Conservation (phyloP, 2,329 filamentous ascomycete species). For the Teratosphaeria zuluensis region DNA sequence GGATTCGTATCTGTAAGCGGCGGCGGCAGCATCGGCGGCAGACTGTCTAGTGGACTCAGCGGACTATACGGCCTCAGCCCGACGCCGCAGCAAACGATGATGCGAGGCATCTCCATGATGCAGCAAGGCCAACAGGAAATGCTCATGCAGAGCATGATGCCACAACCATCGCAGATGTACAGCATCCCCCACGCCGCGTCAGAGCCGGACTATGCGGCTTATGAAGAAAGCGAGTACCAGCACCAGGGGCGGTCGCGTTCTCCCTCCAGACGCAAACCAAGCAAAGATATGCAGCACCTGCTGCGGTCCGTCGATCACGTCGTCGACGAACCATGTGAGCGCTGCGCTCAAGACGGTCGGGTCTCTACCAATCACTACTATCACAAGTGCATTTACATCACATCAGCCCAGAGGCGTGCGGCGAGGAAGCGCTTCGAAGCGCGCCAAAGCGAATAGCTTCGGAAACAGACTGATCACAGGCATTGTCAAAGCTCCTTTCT, state of each 20-base stretch:
- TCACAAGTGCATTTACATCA: not conserved
- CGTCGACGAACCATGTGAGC: not conserved
- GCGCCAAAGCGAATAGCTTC: not conserved
- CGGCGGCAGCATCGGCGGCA: not conserved
- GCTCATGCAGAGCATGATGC: not conserved
- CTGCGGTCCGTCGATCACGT: not conserved
- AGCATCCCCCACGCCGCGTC: not conserved
- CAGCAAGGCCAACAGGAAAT: not conserved
- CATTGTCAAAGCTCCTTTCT: not conserved
- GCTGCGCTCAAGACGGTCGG: not conserved
- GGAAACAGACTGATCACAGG: not conserved
- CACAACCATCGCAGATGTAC: not conserved
- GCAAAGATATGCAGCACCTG: not conserved
- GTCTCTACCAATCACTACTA: not conserved
- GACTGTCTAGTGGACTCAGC: not conserved
- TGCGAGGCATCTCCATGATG: not conserved
- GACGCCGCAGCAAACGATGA: not conserved
- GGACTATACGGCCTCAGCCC: not conserved
- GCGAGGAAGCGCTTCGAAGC: not conserved
- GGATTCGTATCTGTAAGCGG: not conserved
- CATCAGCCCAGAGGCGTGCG: not conserved
- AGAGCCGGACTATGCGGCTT: not conserved
- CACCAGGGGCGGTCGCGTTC: not conserved
- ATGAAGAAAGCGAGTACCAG: not conserved
- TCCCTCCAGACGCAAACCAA: not conserved